A percentile compares a stretch with the other conserved stretches of the same genome.
Conservation (phyloP, 306 rosid genomes). For the Carpinus viminea region DNA sequence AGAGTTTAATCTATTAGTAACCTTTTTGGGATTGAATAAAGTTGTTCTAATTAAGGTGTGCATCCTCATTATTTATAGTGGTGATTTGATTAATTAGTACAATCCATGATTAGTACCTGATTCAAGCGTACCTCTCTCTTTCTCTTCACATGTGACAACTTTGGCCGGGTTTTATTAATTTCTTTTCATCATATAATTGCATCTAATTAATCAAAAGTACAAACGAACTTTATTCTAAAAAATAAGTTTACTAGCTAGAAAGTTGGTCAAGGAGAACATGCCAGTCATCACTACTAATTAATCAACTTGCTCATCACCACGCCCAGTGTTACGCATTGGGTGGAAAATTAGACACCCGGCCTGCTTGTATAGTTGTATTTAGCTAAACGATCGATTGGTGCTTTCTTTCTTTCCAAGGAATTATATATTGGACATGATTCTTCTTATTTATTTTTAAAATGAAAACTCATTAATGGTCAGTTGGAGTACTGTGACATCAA, state of each 20-base stretch:
- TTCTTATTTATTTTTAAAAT: neutral
- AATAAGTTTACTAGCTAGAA: neutral
- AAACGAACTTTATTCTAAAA: neutral
- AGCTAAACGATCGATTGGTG: neutral
- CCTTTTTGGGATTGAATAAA: constrained; percentile 31
- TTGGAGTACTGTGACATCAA: too few relatives aligned
- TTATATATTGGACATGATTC: neutral
- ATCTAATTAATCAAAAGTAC: neutral
- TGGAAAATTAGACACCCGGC: too few relatives aligned
- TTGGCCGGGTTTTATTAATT: neutral
- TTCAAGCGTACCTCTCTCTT: neutral
- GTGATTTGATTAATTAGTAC: constrained; percentile 27
- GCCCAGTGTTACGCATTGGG: too few relatives aligned
- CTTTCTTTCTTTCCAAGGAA: neutral
- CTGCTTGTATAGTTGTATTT: too few relatives aligned
- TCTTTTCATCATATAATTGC: neutral
- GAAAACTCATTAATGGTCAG: too few relatives aligned
- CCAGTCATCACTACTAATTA: neutral
- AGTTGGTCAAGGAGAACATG: constrained; percentile 16
- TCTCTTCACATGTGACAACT: constrained; percentile 14
- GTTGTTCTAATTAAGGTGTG: constrained; percentile 28
- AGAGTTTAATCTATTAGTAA: constrained; percentile 13
- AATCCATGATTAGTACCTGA: constrained; percentile 15
- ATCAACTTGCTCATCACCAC: neutral
- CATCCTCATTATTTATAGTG: constrained; percentile 17